A percentile compares a stretch with the other conserved stretches of the same genome.
Evolutionary conservation across 495 filamentous ascomycete species (phyloP).

Genomic region (Extremus antarcticus): DNA sequence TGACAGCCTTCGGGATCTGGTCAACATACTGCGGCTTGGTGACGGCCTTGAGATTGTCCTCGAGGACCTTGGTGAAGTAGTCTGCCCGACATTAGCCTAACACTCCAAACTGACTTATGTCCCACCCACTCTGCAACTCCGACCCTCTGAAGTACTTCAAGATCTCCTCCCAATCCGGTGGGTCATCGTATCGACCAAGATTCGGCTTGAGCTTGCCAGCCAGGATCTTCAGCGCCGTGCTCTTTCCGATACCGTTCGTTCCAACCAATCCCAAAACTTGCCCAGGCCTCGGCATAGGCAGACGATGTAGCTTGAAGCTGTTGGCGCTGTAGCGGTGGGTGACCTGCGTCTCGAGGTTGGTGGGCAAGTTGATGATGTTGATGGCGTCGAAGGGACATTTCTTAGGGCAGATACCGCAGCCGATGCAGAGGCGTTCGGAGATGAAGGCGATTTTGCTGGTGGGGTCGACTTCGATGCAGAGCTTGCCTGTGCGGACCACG

Average conservation of each 20-base stretch:
- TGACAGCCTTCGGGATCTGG: constrained; percentile 87
- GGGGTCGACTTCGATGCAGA: constrained; percentile 86
- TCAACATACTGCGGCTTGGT: constrained; percentile 99
- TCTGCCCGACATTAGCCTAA: constrained; percentile 42
- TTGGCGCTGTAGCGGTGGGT: constrained; percentile 98
- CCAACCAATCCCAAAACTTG: constrained; percentile 96
- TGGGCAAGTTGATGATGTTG: constrained; percentile 98
- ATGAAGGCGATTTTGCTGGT: constrained; percentile 97
- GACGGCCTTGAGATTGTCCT: constrained; percentile 91
- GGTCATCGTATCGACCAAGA: constrained; percentile 85
- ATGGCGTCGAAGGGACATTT: constrained; percentile 99
- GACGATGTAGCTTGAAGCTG: constrained; percentile 96
- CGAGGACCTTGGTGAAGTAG: constrained; percentile 96
- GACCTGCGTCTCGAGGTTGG: constrained; percentile 93
- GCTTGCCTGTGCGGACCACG: constrained; percentile 93
- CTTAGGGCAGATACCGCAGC: constrained; percentile 98
- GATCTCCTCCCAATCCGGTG: constrained; percentile 98
- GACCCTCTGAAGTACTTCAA: constrained; percentile 96
- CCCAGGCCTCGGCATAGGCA: constrained; percentile 89
- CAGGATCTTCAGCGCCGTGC: constrained; percentile 93
- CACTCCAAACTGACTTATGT: neutral
- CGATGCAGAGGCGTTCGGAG: constrained; percentile 86
- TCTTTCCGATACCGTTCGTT: constrained; percentile 99
- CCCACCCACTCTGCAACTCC: constrained; percentile 79
- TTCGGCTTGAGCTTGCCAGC: constrained; percentile 98